A percentile compares a stretch with the other conserved stretches of the same genome.
These are phyloP conservation scores for Lichtheimia ramosa DNA, from an alignment of 371 early-diverging fungal genomes.

Conservation along the genomic window DNA sequence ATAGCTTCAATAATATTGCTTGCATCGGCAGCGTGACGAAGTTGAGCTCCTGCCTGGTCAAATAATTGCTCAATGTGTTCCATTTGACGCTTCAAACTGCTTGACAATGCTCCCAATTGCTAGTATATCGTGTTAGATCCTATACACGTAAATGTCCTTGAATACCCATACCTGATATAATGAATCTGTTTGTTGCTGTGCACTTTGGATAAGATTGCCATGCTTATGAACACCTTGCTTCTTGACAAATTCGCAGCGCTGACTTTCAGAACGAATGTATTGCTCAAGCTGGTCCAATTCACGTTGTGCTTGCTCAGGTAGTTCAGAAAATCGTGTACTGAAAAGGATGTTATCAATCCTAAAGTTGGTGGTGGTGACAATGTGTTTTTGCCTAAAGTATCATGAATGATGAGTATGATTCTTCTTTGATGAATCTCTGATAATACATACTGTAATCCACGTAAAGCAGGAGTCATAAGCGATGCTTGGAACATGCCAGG, in stretches of 20 bases:
- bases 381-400: conserved; percentile 32
- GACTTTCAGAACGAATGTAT: conserved; percentile 37
- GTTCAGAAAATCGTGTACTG: conserved; percentile 37
- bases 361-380: conserved; percentile 40
- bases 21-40: conserved; percentile 40
- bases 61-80: conserved; percentile 28
- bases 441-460: conserved; percentile 31
- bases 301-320: conserved; percentile 45
- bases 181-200: conserved; percentile 24
- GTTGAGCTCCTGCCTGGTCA: conserved; percentile 30
- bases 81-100: conserved; percentile 26
- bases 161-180: conserved; percentile 33
- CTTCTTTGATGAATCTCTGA: neutral
- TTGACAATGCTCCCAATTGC: conserved; percentile 40
- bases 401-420: neutral
- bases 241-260: conserved; percentile 37
- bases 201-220: conserved; percentile 22
- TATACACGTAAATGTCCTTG: neutral
- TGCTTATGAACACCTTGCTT: conserved; percentile 35
- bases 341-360: conserved; percentile 42
- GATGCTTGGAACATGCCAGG: conserved; percentile 33
- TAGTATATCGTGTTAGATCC: conserved; percentile 5
- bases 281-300: conserved; percentile 42
- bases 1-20: conserved; percentile 37
- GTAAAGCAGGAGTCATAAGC: conserved; percentile 23